phyloP scores from a whole-genome alignment of 2,329 filamentous ascomycete genomes.

The Chaetomium olivaceum region DNA sequence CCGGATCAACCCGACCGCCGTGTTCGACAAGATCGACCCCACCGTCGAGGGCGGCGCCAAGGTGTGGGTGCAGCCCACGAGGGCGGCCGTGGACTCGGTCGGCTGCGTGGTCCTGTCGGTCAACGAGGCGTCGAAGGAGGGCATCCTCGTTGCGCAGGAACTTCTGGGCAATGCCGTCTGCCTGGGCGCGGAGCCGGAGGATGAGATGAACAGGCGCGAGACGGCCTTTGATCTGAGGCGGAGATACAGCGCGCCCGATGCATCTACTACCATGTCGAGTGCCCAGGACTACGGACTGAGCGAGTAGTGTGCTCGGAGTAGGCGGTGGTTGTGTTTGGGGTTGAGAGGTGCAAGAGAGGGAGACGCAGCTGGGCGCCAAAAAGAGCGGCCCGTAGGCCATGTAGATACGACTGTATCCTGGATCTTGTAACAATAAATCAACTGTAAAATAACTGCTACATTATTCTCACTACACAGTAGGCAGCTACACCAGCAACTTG shows the following conservation, averaged over 20 bases:
- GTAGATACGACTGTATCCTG: slow-evolving; percentile 5
- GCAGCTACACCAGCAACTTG: neutral
- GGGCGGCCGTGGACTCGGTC: slow-evolving; percentile 50
- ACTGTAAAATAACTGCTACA: slow-evolving; percentile 6
- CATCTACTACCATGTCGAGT: slow-evolving; percentile 18
- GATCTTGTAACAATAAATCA: slow-evolving; percentile 22
- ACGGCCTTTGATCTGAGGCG: neutral
- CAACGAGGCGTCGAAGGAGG: slow-evolving; percentile 42
- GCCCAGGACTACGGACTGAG: slow-evolving; percentile 20
- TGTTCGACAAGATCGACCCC: slow-evolving; percentile 44
- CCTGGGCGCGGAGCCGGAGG: slow-evolving; percentile 34
- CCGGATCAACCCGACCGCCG: slow-evolving; percentile 10
- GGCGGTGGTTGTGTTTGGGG: neutral
- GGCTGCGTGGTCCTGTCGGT: slow-evolving; percentile 52
- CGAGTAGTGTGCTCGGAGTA: neutral
- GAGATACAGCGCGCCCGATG: slow-evolving; percentile 8
- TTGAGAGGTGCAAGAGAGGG: neutral
- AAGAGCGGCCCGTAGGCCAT: neutral
- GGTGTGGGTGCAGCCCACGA: slow-evolving; percentile 50
- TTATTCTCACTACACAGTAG: neutral
- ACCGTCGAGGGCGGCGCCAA: slow-evolving; percentile 55
- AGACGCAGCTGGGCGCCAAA: neutral
- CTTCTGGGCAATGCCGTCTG: slow-evolving; percentile 38
- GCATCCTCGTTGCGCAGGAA: slow-evolving; percentile 51
- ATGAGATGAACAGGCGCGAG: slow-evolving; percentile 36